phyloP scores from a whole-genome alignment of 441 rosid genomes.

The Bruguiera hainesii region DNA sequence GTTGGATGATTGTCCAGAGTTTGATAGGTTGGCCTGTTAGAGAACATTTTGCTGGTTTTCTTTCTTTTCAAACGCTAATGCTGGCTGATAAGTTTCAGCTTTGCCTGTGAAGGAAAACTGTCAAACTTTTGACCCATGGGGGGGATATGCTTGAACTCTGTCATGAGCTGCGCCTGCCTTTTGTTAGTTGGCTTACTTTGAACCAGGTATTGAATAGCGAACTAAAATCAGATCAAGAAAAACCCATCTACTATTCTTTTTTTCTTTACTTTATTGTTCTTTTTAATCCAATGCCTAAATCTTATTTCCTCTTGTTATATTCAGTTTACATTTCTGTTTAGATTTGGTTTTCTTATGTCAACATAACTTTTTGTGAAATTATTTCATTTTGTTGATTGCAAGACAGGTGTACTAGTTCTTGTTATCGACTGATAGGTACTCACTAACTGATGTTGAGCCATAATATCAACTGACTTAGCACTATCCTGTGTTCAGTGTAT shows the following conservation, averaged over 20 bases:
- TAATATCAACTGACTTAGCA: no score
- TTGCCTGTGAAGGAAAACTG: conserved; percentile 64
- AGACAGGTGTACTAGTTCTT: no score
- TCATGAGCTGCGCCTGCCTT: conserved; percentile 85
- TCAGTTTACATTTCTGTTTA: no score
- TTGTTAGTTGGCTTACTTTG: conserved; percentile 63
- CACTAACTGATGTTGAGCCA: no score
- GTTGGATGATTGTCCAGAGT: conserved; percentile 60
- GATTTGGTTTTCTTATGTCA: no score
- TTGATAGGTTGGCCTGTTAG: conserved; percentile 47
- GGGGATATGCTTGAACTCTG: conserved; percentile 96
- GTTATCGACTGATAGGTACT: no score
- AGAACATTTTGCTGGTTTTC: conserved; percentile 3
- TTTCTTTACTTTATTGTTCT: not conserved
- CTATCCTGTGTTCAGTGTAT: no score
- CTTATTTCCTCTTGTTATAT: not conserved
- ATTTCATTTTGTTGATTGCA: no score
- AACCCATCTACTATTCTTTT: not conserved
- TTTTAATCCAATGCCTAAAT: not conserved
- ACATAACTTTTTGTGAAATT: no score
- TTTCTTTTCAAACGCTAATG: conserved; percentile 11
- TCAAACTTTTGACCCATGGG: conserved; percentile 85
- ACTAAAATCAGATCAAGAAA: conserved; percentile 5
- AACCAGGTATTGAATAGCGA: conserved; percentile 56
- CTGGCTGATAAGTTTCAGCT: conserved; percentile 28